phyloP scores from a whole-genome alignment of 768 basidiomycete genomes.

The Russula ochroleuca region DNA sequence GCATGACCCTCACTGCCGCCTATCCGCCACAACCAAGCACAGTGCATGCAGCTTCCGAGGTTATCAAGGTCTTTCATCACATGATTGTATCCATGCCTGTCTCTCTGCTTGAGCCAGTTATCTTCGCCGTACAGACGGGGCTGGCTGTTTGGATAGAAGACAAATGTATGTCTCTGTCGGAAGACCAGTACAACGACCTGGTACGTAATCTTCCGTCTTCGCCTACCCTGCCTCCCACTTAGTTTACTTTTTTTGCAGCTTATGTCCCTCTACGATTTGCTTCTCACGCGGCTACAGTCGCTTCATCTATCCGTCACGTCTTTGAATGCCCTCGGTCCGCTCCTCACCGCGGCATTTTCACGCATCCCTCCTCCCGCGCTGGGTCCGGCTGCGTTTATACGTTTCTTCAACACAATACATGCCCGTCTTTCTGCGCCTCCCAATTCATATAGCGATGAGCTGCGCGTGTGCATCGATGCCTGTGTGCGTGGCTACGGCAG shows the following conservation, averaged over 20 bases:
- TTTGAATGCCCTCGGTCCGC: slow-evolving; percentile 14
- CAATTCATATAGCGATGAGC: slow-evolving; percentile 11
- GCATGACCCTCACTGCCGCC: not conserved
- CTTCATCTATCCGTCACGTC: slow-evolving; percentile 1
- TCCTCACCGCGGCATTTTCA: slow-evolving; percentile 19
- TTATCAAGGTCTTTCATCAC: slow-evolving; percentile 2
- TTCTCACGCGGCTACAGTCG: slow-evolving; percentile 12
- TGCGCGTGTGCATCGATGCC: slow-evolving; percentile 16
- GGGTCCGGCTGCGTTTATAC: slow-evolving; percentile 14
- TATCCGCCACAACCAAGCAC: slow-evolving; percentile 16
- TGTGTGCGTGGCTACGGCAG: slow-evolving; percentile 14
- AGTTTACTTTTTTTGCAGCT: slow-evolving; percentile 2
- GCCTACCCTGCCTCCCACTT: not conserved
- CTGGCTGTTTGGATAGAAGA: slow-evolving; percentile 23
- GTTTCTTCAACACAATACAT: slow-evolving; percentile 8
- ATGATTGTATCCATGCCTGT: slow-evolving; percentile 3
- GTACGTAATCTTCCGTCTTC: slow-evolving; percentile 4
- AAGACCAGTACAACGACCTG: slow-evolving; percentile 11
- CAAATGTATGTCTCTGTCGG: not conserved
- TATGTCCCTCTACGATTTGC: slow-evolving; percentile 13
- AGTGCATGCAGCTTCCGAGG: not conserved
- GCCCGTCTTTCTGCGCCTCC: slow-evolving; percentile 1
- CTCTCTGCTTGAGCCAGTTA: slow-evolving; percentile 1
- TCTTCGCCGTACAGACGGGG: slow-evolving; percentile 3
- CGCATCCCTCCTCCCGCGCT: slow-evolving; percentile 15